These are phyloP conservation scores for Fusarium sororula DNA, from an alignment of 2,329 filamentous ascomycete species.

Conservation along the genomic window DNA sequence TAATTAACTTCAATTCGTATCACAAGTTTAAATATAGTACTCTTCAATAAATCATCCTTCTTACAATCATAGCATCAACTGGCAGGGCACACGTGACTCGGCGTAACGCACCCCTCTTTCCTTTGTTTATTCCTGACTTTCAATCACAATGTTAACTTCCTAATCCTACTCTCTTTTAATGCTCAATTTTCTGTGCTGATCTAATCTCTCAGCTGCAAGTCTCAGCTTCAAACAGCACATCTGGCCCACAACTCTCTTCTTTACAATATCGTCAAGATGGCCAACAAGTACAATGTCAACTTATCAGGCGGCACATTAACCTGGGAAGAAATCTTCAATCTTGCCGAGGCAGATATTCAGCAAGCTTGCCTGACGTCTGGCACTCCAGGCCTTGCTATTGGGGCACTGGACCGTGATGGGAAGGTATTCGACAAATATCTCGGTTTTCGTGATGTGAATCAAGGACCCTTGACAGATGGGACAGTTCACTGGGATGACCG, in stretches of 20 bases:
- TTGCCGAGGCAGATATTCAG: background rate
- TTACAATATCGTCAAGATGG: background rate
- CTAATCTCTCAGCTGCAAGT: too few relatives aligned
- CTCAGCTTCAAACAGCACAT: too few relatives aligned
- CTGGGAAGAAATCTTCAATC: background rate
- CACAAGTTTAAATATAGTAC: too few relatives aligned
- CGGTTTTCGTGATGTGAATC: fast-evolving
- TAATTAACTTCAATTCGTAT: too few relatives aligned
- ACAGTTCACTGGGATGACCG: background rate
- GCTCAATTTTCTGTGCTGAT: fast-evolving
- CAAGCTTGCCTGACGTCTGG: background rate
- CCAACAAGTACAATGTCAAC: fast-evolving
- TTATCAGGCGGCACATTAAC: background rate
- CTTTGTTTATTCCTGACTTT: background rate
- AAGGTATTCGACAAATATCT: background rate
- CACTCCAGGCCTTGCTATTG: fast-evolving
- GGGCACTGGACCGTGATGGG: too few relatives aligned
- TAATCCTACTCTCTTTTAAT: fast-evolving
- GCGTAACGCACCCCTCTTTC: background rate
- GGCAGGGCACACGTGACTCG: background rate
- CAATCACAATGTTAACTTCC: background rate
- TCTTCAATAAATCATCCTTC: too few relatives aligned
- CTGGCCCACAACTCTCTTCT: too few relatives aligned
- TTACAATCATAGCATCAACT: background rate
- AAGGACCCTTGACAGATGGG: background rate